Evolutionary conservation across 768 basidiomycete genomes (phyloP).

Genomic region (Calocybe indica): DNA sequence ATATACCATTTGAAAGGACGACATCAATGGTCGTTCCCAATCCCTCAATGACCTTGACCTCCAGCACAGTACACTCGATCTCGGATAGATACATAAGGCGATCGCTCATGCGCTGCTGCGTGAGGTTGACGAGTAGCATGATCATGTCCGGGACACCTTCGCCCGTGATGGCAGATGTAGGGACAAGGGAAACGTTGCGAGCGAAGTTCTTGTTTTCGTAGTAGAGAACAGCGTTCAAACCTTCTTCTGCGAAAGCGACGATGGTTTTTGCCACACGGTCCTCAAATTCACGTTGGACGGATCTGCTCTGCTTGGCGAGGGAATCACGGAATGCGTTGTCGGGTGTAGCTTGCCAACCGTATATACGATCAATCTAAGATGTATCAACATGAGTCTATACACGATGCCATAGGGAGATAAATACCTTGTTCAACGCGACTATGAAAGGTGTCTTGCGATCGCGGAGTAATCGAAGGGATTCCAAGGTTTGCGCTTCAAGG

Average conservation of each 20-base stretch:
- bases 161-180: conserved; percentile 96
- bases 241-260: conserved; percentile 96
- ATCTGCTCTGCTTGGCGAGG: conserved; percentile 68
- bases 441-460: conserved; percentile 98
- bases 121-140: conserved; percentile 94
- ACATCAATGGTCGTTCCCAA: conserved; percentile 98
- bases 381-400: conserved; percentile 1
- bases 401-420: conserved; percentile 5
- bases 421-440: conserved; percentile 93
- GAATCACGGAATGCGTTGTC: conserved; percentile 92
- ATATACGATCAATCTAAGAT: conserved; percentile 90
- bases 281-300: conserved; percentile 89
- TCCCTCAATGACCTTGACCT: conserved; percentile 98
- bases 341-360: conserved; percentile 88
- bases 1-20: conserved; percentile 88
- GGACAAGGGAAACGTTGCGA: conserved; percentile 92
- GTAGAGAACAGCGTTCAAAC: conserved; percentile 90
- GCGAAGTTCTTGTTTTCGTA: conserved; percentile 97
- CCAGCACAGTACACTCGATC: conserved; percentile 95
- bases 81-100: conserved; percentile 97
- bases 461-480: conserved; percentile 86
- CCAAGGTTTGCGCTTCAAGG: conserved; percentile 95
- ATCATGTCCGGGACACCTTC: conserved; percentile 99
- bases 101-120: conserved; percentile 97
- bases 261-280: conserved; percentile 81